Conservation (phyloP, 768 basidiomycete genomes). For the Suillus alpinus region DNA sequence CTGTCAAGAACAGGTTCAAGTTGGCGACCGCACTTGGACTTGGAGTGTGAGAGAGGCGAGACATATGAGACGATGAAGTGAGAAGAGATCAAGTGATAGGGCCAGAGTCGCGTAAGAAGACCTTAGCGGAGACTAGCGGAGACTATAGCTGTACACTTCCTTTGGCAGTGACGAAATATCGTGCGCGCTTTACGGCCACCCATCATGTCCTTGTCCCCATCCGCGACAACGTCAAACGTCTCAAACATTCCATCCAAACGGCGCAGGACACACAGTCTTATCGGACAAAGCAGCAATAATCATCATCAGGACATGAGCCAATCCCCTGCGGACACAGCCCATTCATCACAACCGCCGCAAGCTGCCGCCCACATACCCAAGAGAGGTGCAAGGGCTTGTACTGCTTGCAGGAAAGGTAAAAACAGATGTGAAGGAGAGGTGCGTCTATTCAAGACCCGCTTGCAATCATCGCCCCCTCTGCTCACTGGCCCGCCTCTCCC, state of each 20-base stretch:
- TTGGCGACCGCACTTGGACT: not conserved
- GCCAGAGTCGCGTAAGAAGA: constrained; percentile 2
- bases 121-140: not conserved
- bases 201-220: constrained; percentile 67
- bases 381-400: constrained; percentile 86
- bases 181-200: constrained; percentile 12
- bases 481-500: constrained; percentile 67
- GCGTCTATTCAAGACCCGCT: constrained; percentile 33
- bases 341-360: constrained; percentile 26
- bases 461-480: constrained; percentile 40
- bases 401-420: constrained; percentile 87
- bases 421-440: constrained; percentile 94
- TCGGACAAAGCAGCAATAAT: constrained; percentile 10
- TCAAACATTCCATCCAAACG: constrained; percentile 58
- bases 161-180: constrained; percentile 11
- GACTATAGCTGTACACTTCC: constrained; percentile 13
- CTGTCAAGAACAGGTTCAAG: not conserved
- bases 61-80: constrained; percentile 1
- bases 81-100: constrained; percentile 8
- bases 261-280: constrained; percentile 44
- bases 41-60: not conserved
- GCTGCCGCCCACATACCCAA: constrained; percentile 71
- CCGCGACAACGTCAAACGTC: constrained; percentile 53
- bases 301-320: constrained; percentile 30
- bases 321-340: constrained; percentile 32